Evolutionary conservation across 495 filamentous ascomycete species (phyloP).

Genomic region (Pseudoneurospora amorphoporcata): DNA sequence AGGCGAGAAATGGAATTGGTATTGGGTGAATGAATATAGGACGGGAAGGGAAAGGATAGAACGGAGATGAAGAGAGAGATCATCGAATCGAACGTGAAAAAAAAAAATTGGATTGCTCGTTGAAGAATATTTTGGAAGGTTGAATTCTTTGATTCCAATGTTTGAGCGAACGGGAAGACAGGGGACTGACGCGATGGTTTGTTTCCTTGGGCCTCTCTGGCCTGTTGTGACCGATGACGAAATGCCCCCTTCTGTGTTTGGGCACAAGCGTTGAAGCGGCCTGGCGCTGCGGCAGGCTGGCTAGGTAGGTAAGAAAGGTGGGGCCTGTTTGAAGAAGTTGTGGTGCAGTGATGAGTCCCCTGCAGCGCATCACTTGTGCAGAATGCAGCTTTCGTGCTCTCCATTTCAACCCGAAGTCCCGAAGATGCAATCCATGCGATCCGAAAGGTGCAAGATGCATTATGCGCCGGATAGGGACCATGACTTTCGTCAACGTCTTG

Average conservation of each 20-base stretch:
- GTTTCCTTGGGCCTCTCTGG: neutral
- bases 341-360: neutral
- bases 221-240: neutral
- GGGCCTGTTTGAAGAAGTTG: neutral
- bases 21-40: neutral
- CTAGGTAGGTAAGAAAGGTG: neutral
- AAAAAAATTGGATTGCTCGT: neutral
- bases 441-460: neutral
- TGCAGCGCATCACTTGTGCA: neutral
- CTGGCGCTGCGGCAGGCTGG: neutral
- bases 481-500: neutral
- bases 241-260: neutral
- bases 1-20: neutral
- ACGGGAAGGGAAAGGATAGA: neutral
- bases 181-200: neutral
- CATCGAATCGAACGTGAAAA: neutral
- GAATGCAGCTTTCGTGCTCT: neutral
- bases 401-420: neutral
- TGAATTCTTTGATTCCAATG: neutral
- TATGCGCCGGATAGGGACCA: neutral
- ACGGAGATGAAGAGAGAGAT: neutral
- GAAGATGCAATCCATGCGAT: neutral
- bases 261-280: neutral
- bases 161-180: neutral
- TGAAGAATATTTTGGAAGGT: neutral